A percentile compares a stretch with the other conserved stretches of the same genome.
These are phyloP conservation scores for Nannochloropsis oceanica DNA, from an alignment of 108 stramenopile species.

Conservation along the genomic window DNA sequence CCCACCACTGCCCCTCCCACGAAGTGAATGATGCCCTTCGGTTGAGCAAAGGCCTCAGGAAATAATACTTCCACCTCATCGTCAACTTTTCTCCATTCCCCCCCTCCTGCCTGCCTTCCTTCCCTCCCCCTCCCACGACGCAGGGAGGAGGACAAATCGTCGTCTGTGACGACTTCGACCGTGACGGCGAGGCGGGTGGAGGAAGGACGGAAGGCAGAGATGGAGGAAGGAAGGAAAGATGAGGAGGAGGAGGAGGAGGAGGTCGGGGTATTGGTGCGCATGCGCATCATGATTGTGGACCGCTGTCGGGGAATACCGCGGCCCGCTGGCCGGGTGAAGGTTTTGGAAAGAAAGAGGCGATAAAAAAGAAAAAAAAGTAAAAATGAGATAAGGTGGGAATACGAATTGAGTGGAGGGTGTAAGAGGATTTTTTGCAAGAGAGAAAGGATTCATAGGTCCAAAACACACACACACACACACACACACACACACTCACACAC, in stretches of 20 bases:
- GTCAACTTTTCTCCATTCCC: neutral
- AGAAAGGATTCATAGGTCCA: too few relatives aligned
- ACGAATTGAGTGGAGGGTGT: neutral
- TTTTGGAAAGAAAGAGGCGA: neutral
- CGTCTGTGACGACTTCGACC: neutral
- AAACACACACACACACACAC: too few relatives aligned
- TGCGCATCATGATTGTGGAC: neutral
- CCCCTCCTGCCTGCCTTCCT: neutral
- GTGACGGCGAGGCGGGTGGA: neutral
- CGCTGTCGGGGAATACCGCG: neutral
- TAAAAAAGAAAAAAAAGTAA: neutral
- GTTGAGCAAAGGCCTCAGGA: constrained; percentile 5
- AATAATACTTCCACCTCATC: constrained; percentile 16
- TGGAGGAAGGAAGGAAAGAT: neutral
- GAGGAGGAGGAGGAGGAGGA: neutral
- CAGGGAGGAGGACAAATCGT: neutral
- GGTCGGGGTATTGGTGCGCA: neutral
- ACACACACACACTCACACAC: too few relatives aligned
- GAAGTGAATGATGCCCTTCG: constrained; percentile 23
- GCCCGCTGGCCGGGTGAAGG: neutral
- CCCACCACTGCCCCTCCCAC: constrained; percentile 20
- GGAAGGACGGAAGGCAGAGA: neutral
- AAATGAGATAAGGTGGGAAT: neutral
- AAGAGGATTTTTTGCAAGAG: neutral
- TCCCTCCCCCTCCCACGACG: neutral